Evolutionary conservation across 257 asterid genomes (phyloP).

Genomic region (Solanum peruvianum): DNA sequence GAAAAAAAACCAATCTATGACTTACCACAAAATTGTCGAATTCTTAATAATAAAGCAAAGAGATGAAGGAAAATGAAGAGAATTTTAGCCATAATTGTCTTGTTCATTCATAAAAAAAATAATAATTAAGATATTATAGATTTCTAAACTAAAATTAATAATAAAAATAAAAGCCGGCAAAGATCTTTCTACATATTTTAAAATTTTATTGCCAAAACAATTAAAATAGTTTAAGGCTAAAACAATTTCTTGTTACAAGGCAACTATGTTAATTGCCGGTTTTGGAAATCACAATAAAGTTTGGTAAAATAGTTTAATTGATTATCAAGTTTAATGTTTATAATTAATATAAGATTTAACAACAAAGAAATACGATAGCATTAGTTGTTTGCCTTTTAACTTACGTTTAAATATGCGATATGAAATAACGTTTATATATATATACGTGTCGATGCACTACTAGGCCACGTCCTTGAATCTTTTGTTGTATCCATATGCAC

Average conservation of each 20-base stretch:
- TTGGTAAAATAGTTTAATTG: neutral
- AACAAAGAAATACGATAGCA: too few relatives aligned
- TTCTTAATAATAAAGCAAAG: neutral
- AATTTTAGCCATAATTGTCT: neutral
- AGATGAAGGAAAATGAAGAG: neutral
- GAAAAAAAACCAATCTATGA: neutral
- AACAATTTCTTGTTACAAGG: neutral
- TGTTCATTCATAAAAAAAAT: neutral
- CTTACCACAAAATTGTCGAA: slow-evolving; percentile 21
- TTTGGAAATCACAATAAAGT: neutral
- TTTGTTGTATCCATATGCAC: neutral
- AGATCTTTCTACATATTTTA: neutral
- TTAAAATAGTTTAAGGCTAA: neutral
- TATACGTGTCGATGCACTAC: neutral
- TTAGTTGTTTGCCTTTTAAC: too few relatives aligned
- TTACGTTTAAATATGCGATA: too few relatives aligned
- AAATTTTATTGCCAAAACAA: neutral
- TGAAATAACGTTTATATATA: too few relatives aligned
- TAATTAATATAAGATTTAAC: too few relatives aligned
- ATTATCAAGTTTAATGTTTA: neutral
- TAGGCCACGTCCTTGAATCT: neutral
- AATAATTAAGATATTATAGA: neutral
- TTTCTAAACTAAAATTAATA: neutral
- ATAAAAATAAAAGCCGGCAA: neutral
- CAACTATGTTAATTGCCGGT: neutral